Evolutionary conservation across 805 yeast species (phyloP).

Genomic region (Torulaspora indica): DNA sequence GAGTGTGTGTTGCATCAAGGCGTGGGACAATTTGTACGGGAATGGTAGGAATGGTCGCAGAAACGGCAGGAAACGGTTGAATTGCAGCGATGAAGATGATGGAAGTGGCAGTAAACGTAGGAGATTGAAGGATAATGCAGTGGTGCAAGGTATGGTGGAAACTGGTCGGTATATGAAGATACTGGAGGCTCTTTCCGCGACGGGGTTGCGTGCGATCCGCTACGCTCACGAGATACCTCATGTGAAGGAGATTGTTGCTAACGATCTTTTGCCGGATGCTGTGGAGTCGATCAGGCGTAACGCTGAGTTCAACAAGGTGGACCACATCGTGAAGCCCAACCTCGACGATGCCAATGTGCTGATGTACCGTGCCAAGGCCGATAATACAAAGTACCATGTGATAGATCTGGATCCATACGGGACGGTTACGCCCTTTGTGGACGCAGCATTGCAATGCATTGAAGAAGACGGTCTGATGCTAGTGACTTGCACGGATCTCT

Average conservation of each 20-base stretch:
- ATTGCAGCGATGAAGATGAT: slow-evolving; percentile 9
- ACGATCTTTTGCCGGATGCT: slow-evolving; percentile 82
- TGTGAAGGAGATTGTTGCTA: slow-evolving; percentile 72
- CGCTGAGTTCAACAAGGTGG: slow-evolving; percentile 59
- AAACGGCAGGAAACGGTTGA: slow-evolving; percentile 11
- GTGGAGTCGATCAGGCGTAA: slow-evolving; percentile 74
- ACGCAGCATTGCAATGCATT: slow-evolving; percentile 82
- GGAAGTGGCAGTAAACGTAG: slow-evolving; percentile 21
- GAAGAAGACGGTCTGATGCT: slow-evolving; percentile 78
- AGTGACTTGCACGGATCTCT: slow-evolving; percentile 94
- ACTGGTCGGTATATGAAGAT: slow-evolving; percentile 54
- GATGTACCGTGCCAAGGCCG: slow-evolving; percentile 52
- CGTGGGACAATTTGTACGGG: slow-evolving; percentile 69
- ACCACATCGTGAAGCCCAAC: slow-evolving; percentile 55
- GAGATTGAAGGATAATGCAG: slow-evolving; percentile 30
- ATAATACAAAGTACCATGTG: slow-evolving; percentile 60
- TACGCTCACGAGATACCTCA: slow-evolving; percentile 88
- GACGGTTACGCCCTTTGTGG: slow-evolving; percentile 92
- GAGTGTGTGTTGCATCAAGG: slow-evolving; percentile 75
- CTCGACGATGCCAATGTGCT: slow-evolving; percentile 87
- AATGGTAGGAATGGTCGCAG: slow-evolving; percentile 27
- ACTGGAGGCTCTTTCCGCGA: slow-evolving; percentile 88
- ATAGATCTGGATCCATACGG: slow-evolving; percentile 97
- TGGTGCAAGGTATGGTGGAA: slow-evolving; percentile 11
- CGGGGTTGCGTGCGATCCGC: slow-evolving; percentile 90